Evolutionary conservation across 768 basidiomycete genomes (phyloP).

Genomic region (Boletus reticuloceps): DNA sequence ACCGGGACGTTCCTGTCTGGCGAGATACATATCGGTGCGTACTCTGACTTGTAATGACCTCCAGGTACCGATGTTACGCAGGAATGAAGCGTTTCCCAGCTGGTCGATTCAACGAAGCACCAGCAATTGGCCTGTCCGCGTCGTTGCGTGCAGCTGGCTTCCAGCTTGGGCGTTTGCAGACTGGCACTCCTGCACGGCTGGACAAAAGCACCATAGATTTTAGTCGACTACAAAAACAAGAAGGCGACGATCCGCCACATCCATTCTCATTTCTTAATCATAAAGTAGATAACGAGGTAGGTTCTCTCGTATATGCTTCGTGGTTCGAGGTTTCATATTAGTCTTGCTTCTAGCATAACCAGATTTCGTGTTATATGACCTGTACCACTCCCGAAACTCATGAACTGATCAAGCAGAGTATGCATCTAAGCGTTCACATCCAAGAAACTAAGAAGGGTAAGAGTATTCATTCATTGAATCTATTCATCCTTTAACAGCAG

Average conservation of each 20-base stretch:
- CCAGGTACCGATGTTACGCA: slow-evolving; percentile 20
- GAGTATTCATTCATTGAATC: neutral
- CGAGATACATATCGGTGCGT: slow-evolving; percentile 82
- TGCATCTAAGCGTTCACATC: slow-evolving; percentile 80
- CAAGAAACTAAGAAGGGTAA: slow-evolving; percentile 85
- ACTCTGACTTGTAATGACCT: neutral
- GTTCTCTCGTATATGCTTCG: slow-evolving; percentile 12
- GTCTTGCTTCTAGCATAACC: slow-evolving; percentile 52
- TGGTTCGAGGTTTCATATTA: neutral
- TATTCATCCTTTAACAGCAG: neutral
- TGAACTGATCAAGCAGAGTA: slow-evolving; percentile 66
- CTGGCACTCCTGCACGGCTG: slow-evolving; percentile 83
- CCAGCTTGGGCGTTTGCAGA: slow-evolving; percentile 79
- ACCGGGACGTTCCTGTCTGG: slow-evolving; percentile 91
- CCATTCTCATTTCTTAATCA: slow-evolving; percentile 78
- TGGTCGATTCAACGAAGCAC: slow-evolving; percentile 70
- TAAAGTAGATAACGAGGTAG: slow-evolving; percentile 68
- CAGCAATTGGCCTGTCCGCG: slow-evolving; percentile 70
- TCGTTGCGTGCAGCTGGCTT: slow-evolving; percentile 77
- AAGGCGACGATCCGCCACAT: slow-evolving; percentile 59
- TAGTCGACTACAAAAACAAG: slow-evolving; percentile 53
- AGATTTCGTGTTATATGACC: slow-evolving; percentile 72
- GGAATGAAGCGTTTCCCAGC: slow-evolving; percentile 76
- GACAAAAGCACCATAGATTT: slow-evolving; percentile 72
- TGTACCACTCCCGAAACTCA: slow-evolving; percentile 73